Percentiles rank a stretch among this genome's conserved stretches.
Conservation (phyloP, 1,284 basidiomycete species). For the Naganishia sp. region DNA sequence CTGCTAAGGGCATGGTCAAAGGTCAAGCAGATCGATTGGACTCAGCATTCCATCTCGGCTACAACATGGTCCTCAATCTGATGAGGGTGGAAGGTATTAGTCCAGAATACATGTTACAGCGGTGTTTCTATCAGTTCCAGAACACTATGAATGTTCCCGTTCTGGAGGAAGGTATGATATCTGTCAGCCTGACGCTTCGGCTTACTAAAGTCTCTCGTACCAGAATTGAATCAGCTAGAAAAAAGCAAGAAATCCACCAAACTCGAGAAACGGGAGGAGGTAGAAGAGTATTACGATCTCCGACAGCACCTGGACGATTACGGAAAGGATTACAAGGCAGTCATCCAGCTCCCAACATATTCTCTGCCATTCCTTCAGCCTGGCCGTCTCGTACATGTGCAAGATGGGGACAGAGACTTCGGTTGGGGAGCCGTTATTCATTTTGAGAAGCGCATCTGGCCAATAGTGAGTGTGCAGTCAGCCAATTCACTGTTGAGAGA, state of each 20-base stretch:
- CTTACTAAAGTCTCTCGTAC: not conserved
- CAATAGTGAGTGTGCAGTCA: slow-evolving; percentile 58
- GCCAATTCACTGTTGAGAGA: too few species aligned
- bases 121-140: slow-evolving; percentile 98
- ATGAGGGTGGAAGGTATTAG: slow-evolving; percentile 99
- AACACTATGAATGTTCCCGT: slow-evolving; percentile 84
- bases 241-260: slow-evolving; percentile 65
- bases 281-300: slow-evolving; percentile 88
- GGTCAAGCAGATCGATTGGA: slow-evolving; percentile 96
- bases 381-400: slow-evolving; percentile 86
- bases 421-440: slow-evolving; percentile 95
- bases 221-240: slow-evolving; percentile 78
- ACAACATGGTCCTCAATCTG: slow-evolving; percentile 98
- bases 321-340: slow-evolving; percentile 78
- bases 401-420: slow-evolving; percentile 83
- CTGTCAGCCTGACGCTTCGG: not conserved
- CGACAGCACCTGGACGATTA: slow-evolving; percentile 89
- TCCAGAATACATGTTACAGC: slow-evolving; percentile 96
- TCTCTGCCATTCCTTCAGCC: slow-evolving; percentile 88
- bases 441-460: slow-evolving; percentile 78
- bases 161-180: slow-evolving; percentile 73
- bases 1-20: slow-evolving; percentile 97
- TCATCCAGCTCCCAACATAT: slow-evolving; percentile 93
- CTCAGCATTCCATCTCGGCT: slow-evolving; percentile 97
- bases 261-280: slow-evolving; percentile 78